Evolutionary conservation across 176 grass and related monocot genomes (phyloP).

Genomic region (Oryza longistaminata): DNA sequence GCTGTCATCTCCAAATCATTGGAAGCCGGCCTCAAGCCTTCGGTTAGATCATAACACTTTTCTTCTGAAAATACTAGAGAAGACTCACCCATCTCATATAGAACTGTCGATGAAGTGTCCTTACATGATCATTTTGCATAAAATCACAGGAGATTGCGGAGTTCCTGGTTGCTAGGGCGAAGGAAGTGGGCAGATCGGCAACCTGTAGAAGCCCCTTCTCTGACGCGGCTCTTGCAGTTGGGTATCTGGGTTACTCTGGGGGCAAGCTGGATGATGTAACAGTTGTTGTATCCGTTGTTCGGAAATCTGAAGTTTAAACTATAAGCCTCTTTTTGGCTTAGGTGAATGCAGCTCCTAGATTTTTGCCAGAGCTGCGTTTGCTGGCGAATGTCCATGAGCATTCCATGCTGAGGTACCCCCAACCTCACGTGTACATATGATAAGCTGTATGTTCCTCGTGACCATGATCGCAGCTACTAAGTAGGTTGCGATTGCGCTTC

Average conservation of each 20-base stretch:
- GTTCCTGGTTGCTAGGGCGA: slow-evolving; percentile 53
- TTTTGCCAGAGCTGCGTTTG: slow-evolving; percentile 16
- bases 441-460: background rate
- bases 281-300: slow-evolving; percentile 79
- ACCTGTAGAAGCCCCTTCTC: slow-evolving; percentile 78
- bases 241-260: slow-evolving; percentile 74
- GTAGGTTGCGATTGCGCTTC: background rate
- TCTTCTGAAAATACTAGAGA: background rate
- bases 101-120: background rate
- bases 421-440: slow-evolving; percentile 9
- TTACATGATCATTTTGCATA: background rate
- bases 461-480: background rate
- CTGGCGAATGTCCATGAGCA: background rate
- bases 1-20: slow-evolving; percentile 69
- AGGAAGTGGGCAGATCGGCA: slow-evolving; percentile 67
- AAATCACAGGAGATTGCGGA: slow-evolving; percentile 74
- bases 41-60: slow-evolving; percentile 34
- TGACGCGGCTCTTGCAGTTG: slow-evolving; percentile 61
- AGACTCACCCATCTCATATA: background rate
- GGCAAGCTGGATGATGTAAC: slow-evolving; percentile 97
- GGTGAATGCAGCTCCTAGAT: slow-evolving; percentile 17
- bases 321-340: background rate
- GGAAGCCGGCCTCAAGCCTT: slow-evolving; percentile 51
- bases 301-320: slow-evolving; percentile 55
- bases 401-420: background rate